phyloP scores from a whole-genome alignment of 78 protist species.

The Monocercomonoides exilis region DNA sequence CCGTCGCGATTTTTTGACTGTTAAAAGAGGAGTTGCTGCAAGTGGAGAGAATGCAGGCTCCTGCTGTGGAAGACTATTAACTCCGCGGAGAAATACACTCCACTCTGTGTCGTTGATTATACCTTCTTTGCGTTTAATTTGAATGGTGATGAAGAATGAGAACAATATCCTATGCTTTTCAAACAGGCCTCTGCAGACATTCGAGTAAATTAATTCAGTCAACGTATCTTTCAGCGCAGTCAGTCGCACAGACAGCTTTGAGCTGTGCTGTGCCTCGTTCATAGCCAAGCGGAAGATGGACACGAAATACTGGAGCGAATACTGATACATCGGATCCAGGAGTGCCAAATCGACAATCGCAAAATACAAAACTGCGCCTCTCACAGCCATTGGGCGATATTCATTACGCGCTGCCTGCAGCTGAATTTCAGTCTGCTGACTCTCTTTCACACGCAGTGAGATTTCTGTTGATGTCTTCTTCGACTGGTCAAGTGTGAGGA shows the following conservation, averaged over 20 bases:
- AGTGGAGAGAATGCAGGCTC: neutral
- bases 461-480: constrained; percentile 44
- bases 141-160: constrained; percentile 32
- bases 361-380: constrained; percentile 49
- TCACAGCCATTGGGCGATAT: constrained; percentile 54
- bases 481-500: constrained; percentile 51
- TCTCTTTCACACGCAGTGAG: constrained; percentile 32
- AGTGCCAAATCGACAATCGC: constrained; percentile 44
- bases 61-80: neutral
- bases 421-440: constrained; percentile 32
- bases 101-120: constrained; percentile 14
- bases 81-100: neutral
- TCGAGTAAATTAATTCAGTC: constrained; percentile 29
- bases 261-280: neutral
- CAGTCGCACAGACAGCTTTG: neutral
- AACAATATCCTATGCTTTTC: constrained; percentile 54
- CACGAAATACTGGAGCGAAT: constrained; percentile 44
- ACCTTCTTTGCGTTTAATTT: constrained; percentile 10
- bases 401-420: constrained; percentile 40
- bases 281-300: constrained; percentile 29
- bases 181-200: constrained; percentile 63
- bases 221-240: neutral
- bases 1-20: too few relatives aligned
- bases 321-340: constrained; percentile 65
- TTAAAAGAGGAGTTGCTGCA: too few relatives aligned